Base-by-base conservation (phyloP, 148 eudicot genomes). In the Beta vulgaris region DNA sequence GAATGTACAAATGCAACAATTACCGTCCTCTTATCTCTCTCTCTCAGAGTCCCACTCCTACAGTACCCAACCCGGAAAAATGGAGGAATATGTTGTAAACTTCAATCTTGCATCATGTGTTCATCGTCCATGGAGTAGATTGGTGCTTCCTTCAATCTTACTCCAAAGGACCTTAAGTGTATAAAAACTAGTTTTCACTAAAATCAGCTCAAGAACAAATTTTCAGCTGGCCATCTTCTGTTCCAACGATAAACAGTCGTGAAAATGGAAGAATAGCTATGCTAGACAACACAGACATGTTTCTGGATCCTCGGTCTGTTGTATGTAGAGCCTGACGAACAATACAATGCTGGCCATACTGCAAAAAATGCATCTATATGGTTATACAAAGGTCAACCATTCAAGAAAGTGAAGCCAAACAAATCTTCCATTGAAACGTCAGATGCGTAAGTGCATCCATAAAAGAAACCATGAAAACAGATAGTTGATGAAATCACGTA, bases 191-290 rank as follows among this genome's bases (percentile, higher is more conserved):
- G 18, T 4, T 10, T 11, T 5, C 34, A 58, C 28, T 5, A 28
- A 25, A 40, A 67, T 3, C 34, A 67, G 25, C 14, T 87, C 88
- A 96, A 67, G 85, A 90, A 77, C 99, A 96, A 64, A 95, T 84
- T 82, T 88, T 92, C 78, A 96, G 85, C 83, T 89, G 82, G 73
- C 99, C 98, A 60, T 96, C 99, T 79, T 96, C 99, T 13, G 98
- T 92, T 74, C 99, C 99, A 35, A 92, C 87, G 10, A 92, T 88
- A 83, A 96, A 91, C 73, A 96, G 80, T 37, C 99, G 86, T 3
- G 99, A 96, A 64, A 82, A 91, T 0, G 99, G 98, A 72, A 91
- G 86, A 75, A 96, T 88, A 66, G 85, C 75, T 55, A 96, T 88
- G 75, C 94, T 88, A 39, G 98, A 91, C 39, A 92, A 68, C 54